These are phyloP conservation scores for Carpinus fangiana DNA, from an alignment of 306 rosid species.

Conservation along the genomic window DNA sequence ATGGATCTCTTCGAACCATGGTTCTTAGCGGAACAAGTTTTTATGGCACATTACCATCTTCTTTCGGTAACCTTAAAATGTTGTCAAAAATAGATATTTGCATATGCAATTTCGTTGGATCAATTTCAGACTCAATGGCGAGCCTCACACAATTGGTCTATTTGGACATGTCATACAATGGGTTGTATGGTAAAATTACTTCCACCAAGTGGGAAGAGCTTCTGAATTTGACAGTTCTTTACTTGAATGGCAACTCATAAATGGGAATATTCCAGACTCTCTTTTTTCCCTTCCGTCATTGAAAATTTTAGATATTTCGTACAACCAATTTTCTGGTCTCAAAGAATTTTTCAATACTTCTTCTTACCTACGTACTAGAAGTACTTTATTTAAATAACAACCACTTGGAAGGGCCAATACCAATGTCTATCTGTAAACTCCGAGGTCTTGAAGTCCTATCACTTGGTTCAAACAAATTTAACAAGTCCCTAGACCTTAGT, in stretches of 20 bases:
- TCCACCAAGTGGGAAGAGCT: conserved; percentile 3
- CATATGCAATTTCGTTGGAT: conserved; percentile 30
- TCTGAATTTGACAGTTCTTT: not conserved
- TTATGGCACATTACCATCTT: too few relatives aligned
- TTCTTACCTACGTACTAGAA: too few relatives aligned
- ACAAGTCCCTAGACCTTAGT: too few relatives aligned
- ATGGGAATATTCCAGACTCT: not conserved
- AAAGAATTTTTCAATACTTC: too few relatives aligned
- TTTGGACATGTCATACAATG: conserved; percentile 30
- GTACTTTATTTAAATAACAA: too few relatives aligned
- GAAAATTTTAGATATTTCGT: not conserved
- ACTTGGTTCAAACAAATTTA: not conserved
- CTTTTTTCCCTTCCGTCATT: not conserved
- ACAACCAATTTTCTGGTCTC: not conserved
- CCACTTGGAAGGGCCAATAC: too few relatives aligned
- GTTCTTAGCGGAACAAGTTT: too few relatives aligned
- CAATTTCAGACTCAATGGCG: conserved; percentile 30
- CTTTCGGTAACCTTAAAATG: conserved; percentile 23
- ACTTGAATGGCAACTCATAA: not conserved
- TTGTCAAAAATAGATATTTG: conserved; percentile 30
- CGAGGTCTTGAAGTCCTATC: conserved; percentile 5
- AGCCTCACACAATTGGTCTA: conserved; percentile 29
- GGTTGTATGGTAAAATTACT: not conserved
- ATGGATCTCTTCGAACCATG: too few relatives aligned
- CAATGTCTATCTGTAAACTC: conserved; percentile 21